Base-by-base conservation (phyloP, 2,329 filamentous ascomycete genomes). In the Penicillium sp. region DNA sequence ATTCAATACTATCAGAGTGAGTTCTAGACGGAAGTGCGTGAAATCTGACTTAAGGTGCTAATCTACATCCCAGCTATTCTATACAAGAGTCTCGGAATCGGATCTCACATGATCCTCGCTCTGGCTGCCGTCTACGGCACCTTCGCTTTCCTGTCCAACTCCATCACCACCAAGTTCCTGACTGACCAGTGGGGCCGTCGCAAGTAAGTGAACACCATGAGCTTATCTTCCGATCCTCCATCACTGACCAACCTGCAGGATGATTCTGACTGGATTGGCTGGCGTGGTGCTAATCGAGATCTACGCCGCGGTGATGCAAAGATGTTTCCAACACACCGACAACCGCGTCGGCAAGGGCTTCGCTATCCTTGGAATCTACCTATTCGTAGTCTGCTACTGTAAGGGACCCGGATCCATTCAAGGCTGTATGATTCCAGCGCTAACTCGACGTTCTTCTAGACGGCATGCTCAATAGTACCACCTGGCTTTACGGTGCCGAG, bases 241-340 rank as follows among this genome's bases (percentile, higher is more conserved):
- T 31, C n/a, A 36, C 46, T 56, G 39, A 57, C 19, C 12, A 9
- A 9, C 46, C 45, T 25, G 34, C 35, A 78, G 75, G 39, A 82
- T 83, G 80, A 72, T 83, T 10, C 61, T 83, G 5, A 57, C 78
- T 2, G 80, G 80, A 5, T 61, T 82, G 3, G 56, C 64, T 4
- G 76, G 77, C 1, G 72, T 82, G 35, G 69, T 81, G 12, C 11
- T 80, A n/a, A 74, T 80, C 40, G 78, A 82, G 57, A 80, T 82
- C 44, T 83, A 82, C 55, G 72, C 79, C 0, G 77, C 80, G 1
- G 75, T 82, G 35, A 82, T 83, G 78, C 80, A 82, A 63, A 70
- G 72, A 25, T 62, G 74, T 38, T 83, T 82, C 59, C 78, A 82
- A 57, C 69, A 79, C 52, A 79, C 75, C 0, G 62, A 79, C 49